Conservation (phyloP, 2,329 filamentous ascomycete genomes). For the Hymenoscyphus repandus region DNA sequence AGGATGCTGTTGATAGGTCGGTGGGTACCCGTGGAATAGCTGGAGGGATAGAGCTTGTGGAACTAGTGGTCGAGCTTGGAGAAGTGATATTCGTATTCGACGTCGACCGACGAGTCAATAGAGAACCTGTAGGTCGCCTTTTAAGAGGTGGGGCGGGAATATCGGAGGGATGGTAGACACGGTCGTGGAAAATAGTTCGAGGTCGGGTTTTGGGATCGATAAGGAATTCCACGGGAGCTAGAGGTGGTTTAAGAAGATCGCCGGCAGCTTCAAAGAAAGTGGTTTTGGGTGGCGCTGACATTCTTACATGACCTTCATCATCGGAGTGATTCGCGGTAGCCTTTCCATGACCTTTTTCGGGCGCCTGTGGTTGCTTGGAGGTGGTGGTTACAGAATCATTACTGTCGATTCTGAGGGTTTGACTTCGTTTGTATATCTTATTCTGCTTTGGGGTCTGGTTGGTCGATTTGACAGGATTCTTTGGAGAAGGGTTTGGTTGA, state of each 20-base stretch:
- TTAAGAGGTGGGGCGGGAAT: constrained; percentile 77
- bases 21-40: constrained; percentile 39
- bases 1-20: constrained; percentile 36
- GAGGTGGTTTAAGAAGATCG: constrained; percentile 83
- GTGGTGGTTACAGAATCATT: constrained; percentile 16
- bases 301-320: constrained; percentile 41
- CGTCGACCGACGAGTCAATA: constrained; percentile 18
- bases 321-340: constrained; percentile 26
- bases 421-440: constrained; percentile 71
- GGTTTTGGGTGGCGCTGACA: constrained; percentile 76
- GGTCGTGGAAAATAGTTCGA: constrained; percentile 92
- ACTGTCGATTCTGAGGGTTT: constrained; percentile 56
- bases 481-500: constrained; percentile 49
- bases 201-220: constrained; percentile 76
- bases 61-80: constrained; percentile 4
- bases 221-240: constrained; percentile 77
- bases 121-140: constrained; percentile 36
- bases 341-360: constrained; percentile 32
- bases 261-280: constrained; percentile 94
- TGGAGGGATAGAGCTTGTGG: constrained; percentile 14
- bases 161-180: constrained; percentile 88
- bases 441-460: constrained; percentile 54
- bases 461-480: constrained; percentile 44
- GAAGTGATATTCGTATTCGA: background rate
- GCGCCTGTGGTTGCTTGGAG: constrained; percentile 3